Conservation (phyloP, 2,329 filamentous ascomycete genomes). For the Trichoderma breve region DNA sequence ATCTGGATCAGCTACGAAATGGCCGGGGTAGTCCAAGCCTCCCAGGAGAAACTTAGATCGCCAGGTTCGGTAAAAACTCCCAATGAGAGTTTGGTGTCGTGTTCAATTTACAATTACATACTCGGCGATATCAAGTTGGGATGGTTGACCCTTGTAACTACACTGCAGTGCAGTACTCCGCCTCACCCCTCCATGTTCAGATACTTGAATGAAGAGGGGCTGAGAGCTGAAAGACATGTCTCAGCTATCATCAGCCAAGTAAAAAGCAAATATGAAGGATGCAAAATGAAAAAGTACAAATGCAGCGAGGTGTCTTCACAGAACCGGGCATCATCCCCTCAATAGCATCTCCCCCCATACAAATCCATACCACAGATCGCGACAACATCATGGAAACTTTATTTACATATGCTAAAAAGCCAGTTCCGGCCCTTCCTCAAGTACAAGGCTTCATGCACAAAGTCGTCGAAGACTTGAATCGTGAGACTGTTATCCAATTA, state of each 20-base stretch:
- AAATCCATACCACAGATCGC: background rate
- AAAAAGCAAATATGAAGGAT: background rate
- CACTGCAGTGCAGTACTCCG: background rate
- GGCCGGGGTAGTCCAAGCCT: background rate
- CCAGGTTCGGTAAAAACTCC: background rate
- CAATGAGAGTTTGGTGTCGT: background rate
- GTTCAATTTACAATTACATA: background rate
- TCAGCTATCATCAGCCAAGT: background rate
- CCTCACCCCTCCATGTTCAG: background rate
- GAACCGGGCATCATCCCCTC: background rate
- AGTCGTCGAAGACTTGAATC: background rate
- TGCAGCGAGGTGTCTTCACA: background rate
- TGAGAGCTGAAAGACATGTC: background rate
- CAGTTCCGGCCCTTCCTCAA: background rate
- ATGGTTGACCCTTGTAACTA: background rate
- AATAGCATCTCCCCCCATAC: background rate
- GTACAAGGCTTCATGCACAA: background rate
- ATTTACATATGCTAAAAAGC: background rate
- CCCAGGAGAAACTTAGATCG: background rate
- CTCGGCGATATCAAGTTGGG: background rate
- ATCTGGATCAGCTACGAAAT: background rate
- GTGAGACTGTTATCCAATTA: background rate
- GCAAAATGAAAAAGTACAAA: background rate
- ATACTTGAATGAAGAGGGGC: background rate
- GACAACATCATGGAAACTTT: background rate